Conservation (phyloP, 73 alveolate species). For the Symbiodinium pilosum region DNA sequence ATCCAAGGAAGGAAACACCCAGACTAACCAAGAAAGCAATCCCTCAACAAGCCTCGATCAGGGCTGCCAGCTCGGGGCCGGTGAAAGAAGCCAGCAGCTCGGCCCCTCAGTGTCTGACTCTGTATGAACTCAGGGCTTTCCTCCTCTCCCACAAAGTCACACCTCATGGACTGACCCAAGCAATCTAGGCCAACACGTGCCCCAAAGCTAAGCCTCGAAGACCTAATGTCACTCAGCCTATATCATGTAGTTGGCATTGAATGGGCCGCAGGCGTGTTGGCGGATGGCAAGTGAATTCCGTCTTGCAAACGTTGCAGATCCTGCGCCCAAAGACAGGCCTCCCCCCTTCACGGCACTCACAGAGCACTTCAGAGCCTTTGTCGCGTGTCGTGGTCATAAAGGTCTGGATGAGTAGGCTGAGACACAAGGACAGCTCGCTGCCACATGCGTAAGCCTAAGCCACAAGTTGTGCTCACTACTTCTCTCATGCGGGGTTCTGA, state of each 20-base stretch:
- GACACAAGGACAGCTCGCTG: conserved; percentile 89
- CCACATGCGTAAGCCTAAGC: conserved; percentile 83
- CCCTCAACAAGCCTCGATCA: conserved; percentile 28
- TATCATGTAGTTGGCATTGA: too few relatives aligned
- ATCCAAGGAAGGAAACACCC: too few relatives aligned
- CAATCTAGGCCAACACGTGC: not conserved
- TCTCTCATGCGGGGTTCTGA: not conserved
- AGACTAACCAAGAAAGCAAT: too few relatives aligned
- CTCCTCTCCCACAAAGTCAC: too few relatives aligned
- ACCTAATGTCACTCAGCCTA: not conserved
- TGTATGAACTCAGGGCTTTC: too few relatives aligned
- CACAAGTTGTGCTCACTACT: not conserved
- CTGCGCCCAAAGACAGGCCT: not conserved
- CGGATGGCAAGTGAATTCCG: conserved; percentile 90
- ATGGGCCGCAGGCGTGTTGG: conserved; percentile 40
- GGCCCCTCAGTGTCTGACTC: conserved; percentile 44
- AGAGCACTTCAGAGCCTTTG: too few relatives aligned
- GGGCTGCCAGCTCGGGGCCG: conserved; percentile 94
- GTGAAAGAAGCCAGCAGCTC: conserved; percentile 86
- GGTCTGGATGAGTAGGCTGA: conserved; percentile 94
- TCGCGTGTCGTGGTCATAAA: conserved; percentile 64
- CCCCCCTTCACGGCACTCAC: too few relatives aligned
- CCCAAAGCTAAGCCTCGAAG: not conserved
- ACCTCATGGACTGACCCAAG: too few relatives aligned
- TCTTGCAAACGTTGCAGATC: conserved; percentile 90